These are phyloP conservation scores for Trifolium pratense DNA, from an alignment of 306 rosid genomes.

Conservation along the genomic window DNA sequence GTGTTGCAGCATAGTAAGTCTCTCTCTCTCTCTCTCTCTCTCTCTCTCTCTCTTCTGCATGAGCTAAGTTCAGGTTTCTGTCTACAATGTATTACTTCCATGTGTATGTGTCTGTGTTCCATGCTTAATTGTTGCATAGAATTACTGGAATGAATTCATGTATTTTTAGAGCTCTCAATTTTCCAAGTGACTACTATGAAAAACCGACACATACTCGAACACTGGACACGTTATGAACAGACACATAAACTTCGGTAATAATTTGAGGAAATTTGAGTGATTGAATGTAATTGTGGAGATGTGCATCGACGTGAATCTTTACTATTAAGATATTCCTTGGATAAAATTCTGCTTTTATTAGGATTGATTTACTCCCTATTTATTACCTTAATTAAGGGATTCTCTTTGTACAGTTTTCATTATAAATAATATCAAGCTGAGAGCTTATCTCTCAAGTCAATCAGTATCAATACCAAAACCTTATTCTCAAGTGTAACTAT, in stretches of 20 bases:
- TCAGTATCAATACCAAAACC: not conserved
- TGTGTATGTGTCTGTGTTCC: constrained; percentile 4
- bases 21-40: not conserved
- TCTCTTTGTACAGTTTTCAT: not conserved
- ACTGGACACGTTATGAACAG: not conserved
- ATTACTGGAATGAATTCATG: constrained; percentile 24
- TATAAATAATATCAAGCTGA: not conserved
- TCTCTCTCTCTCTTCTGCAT: not conserved
- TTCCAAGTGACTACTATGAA: constrained; percentile 7
- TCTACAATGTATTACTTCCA: constrained; percentile 8
- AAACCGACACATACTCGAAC: not conserved
- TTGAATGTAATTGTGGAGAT: not conserved
- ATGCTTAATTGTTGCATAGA: constrained; percentile 18
- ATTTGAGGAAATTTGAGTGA: not conserved
- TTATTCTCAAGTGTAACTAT: not conserved
- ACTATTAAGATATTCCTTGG: not conserved
- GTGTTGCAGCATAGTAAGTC: constrained; percentile 45
- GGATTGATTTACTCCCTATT: not conserved
- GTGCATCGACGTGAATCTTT: not conserved
- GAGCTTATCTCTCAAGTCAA: not conserved
- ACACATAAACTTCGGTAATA: not conserved
- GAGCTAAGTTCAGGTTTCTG: not conserved
- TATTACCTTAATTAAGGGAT: not conserved
- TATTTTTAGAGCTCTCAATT: not conserved
- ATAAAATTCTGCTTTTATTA: not conserved